Evolutionary conservation across 2,329 filamentous ascomycete species (phyloP), one percentile per base, ranked within the genome.

Genomic region (Arthrobotrys conoides): DNA sequence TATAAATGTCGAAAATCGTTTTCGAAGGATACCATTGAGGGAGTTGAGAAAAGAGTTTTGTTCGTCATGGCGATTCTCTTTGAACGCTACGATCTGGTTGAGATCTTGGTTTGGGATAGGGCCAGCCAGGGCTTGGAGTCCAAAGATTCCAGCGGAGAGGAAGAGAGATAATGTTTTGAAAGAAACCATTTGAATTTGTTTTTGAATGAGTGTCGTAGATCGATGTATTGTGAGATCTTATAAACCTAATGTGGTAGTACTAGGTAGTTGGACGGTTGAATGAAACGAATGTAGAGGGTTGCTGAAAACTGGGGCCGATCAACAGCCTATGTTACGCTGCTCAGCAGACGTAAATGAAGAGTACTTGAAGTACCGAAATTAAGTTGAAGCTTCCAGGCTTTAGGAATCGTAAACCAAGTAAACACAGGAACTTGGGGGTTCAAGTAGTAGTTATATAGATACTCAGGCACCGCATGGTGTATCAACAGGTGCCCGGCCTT

Each of bases 261-360:
- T 18, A 30, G 44, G 27, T 30, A 48, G 12, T 49, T 16, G 48
- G n/a, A 30, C 24, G 22, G 38, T 64, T 65, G 36, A 51, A 55
- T 20, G 41, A 57, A 53, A 67, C 41, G 27, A 66, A 44, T 36
- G 46, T 63, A 22, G 36, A 44, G 33, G 18, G 24, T 41, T 18
- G 33, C 22, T 59, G 57, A 27, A 61, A 27, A 16, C 16, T 49
- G 46, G 61, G 69, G 51, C 70, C 51, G 70, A 14, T 73, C 70
- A 73, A 73, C 70, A 73, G 70, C 70, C 70, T 59, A 10, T 72
- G 59, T 72, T 66, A 72, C 69, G 69, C 69, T 72, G 69, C 69
- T 36, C 69, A 64, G 70, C 63, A 73, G 70, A 57, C 70, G 70
- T 73, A 71, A 68, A 53, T 41, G n/a, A n/a, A 14, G 41, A 46